Conservation (phyloP, 163 green algal genomes). For the Scenedesmus sp. region DNA sequence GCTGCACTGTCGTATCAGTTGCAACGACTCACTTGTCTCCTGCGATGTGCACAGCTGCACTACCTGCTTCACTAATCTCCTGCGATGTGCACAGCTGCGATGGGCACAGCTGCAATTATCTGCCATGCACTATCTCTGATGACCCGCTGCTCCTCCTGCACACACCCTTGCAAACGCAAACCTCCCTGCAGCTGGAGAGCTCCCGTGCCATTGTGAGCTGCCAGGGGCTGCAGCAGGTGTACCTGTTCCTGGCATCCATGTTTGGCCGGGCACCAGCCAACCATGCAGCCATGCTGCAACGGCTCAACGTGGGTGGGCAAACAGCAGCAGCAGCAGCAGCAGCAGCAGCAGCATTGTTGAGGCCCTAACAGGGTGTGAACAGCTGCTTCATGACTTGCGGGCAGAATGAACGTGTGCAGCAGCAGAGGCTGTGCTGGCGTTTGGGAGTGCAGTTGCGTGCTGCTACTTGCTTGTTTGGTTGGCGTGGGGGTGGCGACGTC, state of each 20-base stretch:
- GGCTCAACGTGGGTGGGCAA: slow-evolving; percentile 1
- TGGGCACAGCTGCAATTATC: background rate
- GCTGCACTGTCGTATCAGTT: too few species aligned
- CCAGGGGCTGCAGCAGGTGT: slow-evolving; percentile 46
- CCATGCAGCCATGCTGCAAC: slow-evolving; percentile 30
- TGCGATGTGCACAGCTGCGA: too few species aligned
- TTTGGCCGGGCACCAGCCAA: slow-evolving; percentile 10
- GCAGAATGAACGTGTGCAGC: background rate
- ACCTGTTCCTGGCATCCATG: slow-evolving; percentile 44
- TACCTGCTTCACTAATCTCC: too few species aligned
- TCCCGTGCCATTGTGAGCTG: slow-evolving; percentile 12
- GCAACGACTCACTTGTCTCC: too few species aligned
- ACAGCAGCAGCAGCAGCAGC: background rate
- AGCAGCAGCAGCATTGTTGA: background rate
- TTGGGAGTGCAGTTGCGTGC: too few species aligned
- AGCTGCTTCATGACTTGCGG: background rate
- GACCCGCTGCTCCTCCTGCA: background rate
- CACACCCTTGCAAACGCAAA: background rate
- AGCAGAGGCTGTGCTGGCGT: background rate
- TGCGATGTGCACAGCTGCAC: too few species aligned
- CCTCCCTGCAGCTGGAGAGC: slow-evolving; percentile 33
- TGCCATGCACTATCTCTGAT: background rate
- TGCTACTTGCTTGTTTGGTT: too few species aligned
- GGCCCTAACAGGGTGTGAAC: too few species aligned
- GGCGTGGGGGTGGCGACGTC: too few species aligned